Conservation (phyloP, 371 early-diverging fungal genomes). For the Rhizopus sp. region DNA sequence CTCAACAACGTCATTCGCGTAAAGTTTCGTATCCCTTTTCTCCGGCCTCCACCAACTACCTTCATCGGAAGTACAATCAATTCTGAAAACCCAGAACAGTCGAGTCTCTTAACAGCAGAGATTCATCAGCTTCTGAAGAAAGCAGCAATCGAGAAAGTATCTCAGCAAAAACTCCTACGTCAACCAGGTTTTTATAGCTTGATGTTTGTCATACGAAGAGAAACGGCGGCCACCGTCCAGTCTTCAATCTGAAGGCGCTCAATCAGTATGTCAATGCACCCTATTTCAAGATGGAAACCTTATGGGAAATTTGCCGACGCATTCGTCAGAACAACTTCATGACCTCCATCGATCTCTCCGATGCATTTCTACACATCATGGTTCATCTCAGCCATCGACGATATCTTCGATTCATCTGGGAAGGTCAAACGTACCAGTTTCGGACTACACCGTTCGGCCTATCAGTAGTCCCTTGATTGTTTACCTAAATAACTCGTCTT, state of each 20-base stretch:
- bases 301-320: slow-evolving; percentile 16
- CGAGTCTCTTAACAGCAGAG: too few relatives aligned
- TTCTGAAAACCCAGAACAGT: too few relatives aligned
- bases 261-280: slow-evolving; percentile 12
- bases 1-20: too few relatives aligned
- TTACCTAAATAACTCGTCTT: slow-evolving; percentile 33
- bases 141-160: too few relatives aligned
- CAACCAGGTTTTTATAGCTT: too few relatives aligned
- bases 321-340: slow-evolving; percentile 21
- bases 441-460: slow-evolving; percentile 34
- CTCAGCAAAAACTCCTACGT: too few relatives aligned
- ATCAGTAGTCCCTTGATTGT: slow-evolving; percentile 33
- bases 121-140: too few relatives aligned
- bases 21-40: too few relatives aligned
- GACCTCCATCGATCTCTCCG: slow-evolving; percentile 15
- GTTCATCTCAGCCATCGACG: slow-evolving; percentile 20
- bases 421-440: slow-evolving; percentile 25
- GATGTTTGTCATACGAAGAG: not conserved
- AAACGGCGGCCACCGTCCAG: slow-evolving; percentile 10
- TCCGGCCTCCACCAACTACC: too few relatives aligned
- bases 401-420: slow-evolving; percentile 29
- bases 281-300: slow-evolving; percentile 31
- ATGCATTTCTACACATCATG: slow-evolving; percentile 25
- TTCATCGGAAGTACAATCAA: too few relatives aligned
- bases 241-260: slow-evolving; percentile 24